Base-by-base conservation (phyloP, 1,139 yeast species). In the Suzukiozyma palmioleophila region DNA sequence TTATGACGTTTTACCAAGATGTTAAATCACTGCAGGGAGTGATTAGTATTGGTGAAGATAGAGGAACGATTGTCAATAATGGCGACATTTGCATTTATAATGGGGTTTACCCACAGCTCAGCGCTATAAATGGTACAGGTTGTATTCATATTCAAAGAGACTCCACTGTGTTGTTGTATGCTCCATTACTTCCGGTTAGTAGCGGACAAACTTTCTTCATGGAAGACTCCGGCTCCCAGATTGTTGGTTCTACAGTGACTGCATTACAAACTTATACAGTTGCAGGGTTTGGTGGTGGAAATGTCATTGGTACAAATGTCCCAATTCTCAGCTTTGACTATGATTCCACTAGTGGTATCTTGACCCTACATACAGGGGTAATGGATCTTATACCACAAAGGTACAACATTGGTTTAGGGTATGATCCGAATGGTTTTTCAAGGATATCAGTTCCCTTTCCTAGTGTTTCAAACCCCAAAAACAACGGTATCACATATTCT, bases 271-370 rank as follows among this genome's bases (percentile, higher is more conserved):
- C 56, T 4, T 52, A 52, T 42, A 50, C 44, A 3, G 64, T 62
- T 30, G 56, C 54, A 25, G 66, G 66, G 26, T 62, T 53, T 37
- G 67, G 67, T 39, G 45, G 46, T 35, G 58, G 61, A 6, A 61
- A 62, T 39, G 36, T 43, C 11, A 48, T 62, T 37, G 59, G 53
- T 31, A 31, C 56, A 21, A 43, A 44, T 33, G 12, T 44, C 12
- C 39, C 57, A 9, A 43, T 56, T 37, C 9, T 13, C 3, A 15
- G n/a, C 3, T 36, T 13, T 16, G 7, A 25, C 12, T 36, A 36
- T 14, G 15, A 31, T 13, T 18, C 30, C 3, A 25, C 16, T 5
- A 36, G 35, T 25, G 39, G 39, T 8, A 14, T 31, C 11, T 36
- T 36, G 16, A 36, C 39, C n/a, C 18, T 31, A n/a, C 29, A 36